Evolutionary conservation across 2,329 filamentous ascomycete species (phyloP).

Genomic region (Penicillium carneum): DNA sequence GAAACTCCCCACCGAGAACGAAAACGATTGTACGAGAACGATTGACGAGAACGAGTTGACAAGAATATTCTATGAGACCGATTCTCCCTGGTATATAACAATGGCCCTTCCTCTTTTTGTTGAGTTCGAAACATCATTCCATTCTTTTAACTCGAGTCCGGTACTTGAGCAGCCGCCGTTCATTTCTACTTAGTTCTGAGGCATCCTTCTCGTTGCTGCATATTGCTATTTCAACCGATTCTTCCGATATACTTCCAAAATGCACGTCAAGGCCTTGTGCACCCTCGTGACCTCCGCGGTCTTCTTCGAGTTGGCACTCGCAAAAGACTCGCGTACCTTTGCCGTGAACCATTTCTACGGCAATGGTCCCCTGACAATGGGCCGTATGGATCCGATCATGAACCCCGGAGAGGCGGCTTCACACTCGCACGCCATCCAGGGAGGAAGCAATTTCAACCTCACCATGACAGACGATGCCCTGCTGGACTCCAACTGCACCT

Average conservation of each 20-base stretch:
- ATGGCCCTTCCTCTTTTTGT: background rate
- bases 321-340: conserved; percentile 27
- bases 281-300: background rate
- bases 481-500: conserved; percentile 71
- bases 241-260: background rate
- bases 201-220: background rate
- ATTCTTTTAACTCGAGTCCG: conserved; percentile 18
- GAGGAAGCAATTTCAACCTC: conserved; percentile 71
- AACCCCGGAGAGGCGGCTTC: conserved; percentile 63
- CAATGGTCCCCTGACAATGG: conserved; percentile 23
- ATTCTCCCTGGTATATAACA: conserved; percentile 5
- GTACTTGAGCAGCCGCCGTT: conserved; percentile 6
- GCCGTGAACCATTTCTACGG: conserved; percentile 32
- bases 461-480: conserved; percentile 68
- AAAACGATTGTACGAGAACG: background rate
- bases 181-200: background rate
- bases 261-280: conserved; percentile 5
- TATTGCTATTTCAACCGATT: background rate
- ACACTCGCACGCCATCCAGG: conserved; percentile 76
- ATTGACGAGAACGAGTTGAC: background rate
- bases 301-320: background rate
- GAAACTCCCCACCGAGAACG: no score
- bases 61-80: background rate
- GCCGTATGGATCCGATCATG: conserved; percentile 68
- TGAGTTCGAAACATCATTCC: background rate